A percentile compares a stretch with the other conserved stretches of the same genome.
phyloP scores from a whole-genome alignment of 2,329 filamentous ascomycete species.

The Coniochaeta ligniaria region DNA sequence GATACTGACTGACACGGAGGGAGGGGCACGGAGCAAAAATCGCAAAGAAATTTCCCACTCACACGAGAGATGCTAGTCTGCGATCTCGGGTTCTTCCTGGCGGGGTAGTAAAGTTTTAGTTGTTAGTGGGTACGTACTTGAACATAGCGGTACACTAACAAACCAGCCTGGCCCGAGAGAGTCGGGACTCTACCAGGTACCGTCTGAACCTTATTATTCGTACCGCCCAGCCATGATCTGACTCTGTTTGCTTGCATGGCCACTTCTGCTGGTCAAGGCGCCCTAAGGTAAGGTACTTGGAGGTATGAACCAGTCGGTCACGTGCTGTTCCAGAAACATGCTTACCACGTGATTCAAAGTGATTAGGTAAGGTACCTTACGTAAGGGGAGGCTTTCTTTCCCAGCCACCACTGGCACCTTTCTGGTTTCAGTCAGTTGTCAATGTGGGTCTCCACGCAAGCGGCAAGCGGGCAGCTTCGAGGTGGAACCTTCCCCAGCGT shows the following conservation, averaged over 20 bases:
- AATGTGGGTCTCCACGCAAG: background rate
- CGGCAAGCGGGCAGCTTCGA: background rate
- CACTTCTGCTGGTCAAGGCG: too few relatives aligned
- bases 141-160: too few relatives aligned
- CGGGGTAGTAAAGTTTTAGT: background rate
- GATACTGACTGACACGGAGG: background rate
- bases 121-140: background rate
- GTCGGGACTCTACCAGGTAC: too few relatives aligned
- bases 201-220: too few relatives aligned
- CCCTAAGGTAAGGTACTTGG: too few relatives aligned
- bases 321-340: too few relatives aligned
- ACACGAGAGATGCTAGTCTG: background rate
- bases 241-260: too few relatives aligned
- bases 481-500: background rate
- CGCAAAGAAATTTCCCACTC: background rate
- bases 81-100: conserved; percentile 1
- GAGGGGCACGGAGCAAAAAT: background rate
- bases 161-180: too few relatives aligned
- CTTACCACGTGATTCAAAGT: too few relatives aligned
- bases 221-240: too few relatives aligned
- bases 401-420: background rate
- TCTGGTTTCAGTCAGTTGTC: background rate
- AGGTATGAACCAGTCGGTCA: too few relatives aligned
- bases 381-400: background rate
- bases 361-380: too few relatives aligned